Evolutionary conservation across 345 rosid genomes (phyloP).

Genomic region (Isatis tinctoria): DNA sequence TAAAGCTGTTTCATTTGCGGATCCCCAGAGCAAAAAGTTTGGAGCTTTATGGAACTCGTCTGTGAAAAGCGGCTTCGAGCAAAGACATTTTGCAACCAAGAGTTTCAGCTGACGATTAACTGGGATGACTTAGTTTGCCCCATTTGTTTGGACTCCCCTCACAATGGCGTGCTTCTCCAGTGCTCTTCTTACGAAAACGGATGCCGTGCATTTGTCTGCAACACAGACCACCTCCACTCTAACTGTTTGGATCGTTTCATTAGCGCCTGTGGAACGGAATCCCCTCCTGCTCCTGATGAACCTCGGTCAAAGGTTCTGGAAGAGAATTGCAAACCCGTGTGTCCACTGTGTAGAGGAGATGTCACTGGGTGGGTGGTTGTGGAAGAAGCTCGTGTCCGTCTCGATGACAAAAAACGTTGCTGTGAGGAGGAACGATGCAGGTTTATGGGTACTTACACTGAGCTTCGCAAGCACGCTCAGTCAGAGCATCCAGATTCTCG

Average conservation of each 20-base stretch:
- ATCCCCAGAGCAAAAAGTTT: constrained; percentile 4
- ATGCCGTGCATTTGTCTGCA: constrained; percentile 82
- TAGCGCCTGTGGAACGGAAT: constrained; percentile 58
- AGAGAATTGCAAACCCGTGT: constrained; percentile 51
- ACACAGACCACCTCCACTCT: constrained; percentile 83
- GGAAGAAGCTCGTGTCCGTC: constrained; percentile 65
- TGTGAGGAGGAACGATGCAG: constrained; percentile 72
- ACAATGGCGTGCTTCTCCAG: constrained; percentile 78
- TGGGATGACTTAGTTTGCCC: constrained; percentile 87
- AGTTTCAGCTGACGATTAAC: constrained; percentile 47
- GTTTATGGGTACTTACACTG: constrained; percentile 60
- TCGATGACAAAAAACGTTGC: constrained; percentile 68
- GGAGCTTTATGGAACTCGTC: constrained; percentile 42
- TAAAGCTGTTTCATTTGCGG: constrained; percentile 19
- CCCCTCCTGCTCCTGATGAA: constrained; percentile 48
- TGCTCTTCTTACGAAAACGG: constrained; percentile 83
- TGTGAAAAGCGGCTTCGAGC: constrained; percentile 31
- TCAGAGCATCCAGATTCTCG: constrained; percentile 82
- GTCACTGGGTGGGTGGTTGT: constrained; percentile 81
- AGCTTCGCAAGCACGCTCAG: constrained; percentile 68
- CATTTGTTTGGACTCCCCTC: constrained; percentile 91
- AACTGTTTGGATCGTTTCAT: constrained; percentile 89
- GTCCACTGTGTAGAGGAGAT: constrained; percentile 95
- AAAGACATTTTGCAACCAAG: constrained; percentile 35
- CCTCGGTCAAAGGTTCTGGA: constrained; percentile 37